Base-by-base conservation (phyloP, 148 eudicot genomes). In the Camellia lanceoleosa region DNA sequence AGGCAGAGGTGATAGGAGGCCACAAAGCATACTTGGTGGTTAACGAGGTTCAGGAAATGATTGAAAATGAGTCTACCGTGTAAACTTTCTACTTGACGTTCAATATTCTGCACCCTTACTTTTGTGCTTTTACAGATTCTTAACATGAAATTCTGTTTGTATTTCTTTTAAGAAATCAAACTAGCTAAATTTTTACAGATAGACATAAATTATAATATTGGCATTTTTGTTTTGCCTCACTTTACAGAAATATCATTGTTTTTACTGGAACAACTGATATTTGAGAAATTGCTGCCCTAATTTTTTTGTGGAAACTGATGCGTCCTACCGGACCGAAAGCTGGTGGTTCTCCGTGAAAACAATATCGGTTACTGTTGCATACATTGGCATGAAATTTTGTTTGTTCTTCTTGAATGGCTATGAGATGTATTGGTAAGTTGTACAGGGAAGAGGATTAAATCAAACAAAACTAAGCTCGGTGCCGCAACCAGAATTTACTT, bases 1-100 rank as follows among this genome's bases (percentile, higher is more conserved):
- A 89, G 78, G 90, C 74, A 8, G 92, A 89, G 80, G 87, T 91
- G 75, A 83, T 91, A 16, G 92, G 94, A 82, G 94, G 94, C 74
- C 90, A 89, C 79, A 87, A 89, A 85, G 89, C 94, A 20, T 78
- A 86, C 80, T 82, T 89, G 82, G 89, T 91, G 51, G 86, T 88
- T 47, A 89, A 85, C 52, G 94, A 91, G 85, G 89, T 91, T 74
- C 85, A 91, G 20, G 80, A 89, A 54, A 87, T 91, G 87, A 89
- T 91, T 62, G 94, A 90, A 56, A 72, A 78, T 65, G 89, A 84
- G 60, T 43, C 20, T 73, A 44, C 46, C 30, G 20, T 82, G 59
- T 82, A 74, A 73, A 30, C 42, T 65, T 61, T 73, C 14, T 54
- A 23, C 61, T 74, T 1, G 12, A 55, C 4, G 19, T 52, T 59